Percentiles rank a stretch among this genome's conserved stretches.
These are phyloP conservation scores for Olyra latifolia DNA, from an alignment of 176 grass and related monocot genomes.

Conservation along the genomic window DNA sequence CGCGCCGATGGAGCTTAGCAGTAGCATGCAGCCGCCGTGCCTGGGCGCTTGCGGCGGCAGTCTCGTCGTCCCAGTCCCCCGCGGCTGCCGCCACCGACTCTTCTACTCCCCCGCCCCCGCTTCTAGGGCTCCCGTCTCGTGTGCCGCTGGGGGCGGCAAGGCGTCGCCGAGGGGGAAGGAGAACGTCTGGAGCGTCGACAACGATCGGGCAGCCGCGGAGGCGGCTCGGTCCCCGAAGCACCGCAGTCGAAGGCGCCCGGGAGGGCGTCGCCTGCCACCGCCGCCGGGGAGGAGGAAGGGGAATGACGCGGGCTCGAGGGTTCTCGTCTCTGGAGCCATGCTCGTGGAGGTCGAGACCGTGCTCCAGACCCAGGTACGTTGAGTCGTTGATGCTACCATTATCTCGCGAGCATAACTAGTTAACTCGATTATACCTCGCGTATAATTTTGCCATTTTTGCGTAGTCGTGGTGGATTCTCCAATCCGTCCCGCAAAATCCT, in stretches of 20 bases:
- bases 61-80: background rate
- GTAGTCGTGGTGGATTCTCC: background rate
- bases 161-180: slow-evolving; percentile 62
- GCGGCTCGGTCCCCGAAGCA: slow-evolving; percentile 15
- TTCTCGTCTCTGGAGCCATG: slow-evolving; percentile 87
- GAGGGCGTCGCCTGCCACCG: slow-evolving; percentile 19
- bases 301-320: slow-evolving; percentile 36
- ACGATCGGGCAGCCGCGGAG: slow-evolving; percentile 47
- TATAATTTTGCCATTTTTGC: slow-evolving; percentile 20
- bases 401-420: background rate
- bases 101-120: background rate
- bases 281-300: slow-evolving; percentile 39
- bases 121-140: slow-evolving; percentile 25
- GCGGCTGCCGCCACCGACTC: background rate
- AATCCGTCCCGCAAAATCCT: background rate
- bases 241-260: slow-evolving; percentile 29
- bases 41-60: slow-evolving; percentile 51
- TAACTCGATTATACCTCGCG: background rate
- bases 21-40: slow-evolving; percentile 67
- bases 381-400: background rate
- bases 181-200: slow-evolving; percentile 94
- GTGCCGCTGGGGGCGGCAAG: slow-evolving; percentile 31
- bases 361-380: slow-evolving; percentile 85
- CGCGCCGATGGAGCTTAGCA: slow-evolving; percentile 3
- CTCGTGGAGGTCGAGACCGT: slow-evolving; percentile 89